Base-by-base conservation (phyloP, 1,139 yeast genomes). In the Nakaseomyces kungkrabaensis region DNA sequence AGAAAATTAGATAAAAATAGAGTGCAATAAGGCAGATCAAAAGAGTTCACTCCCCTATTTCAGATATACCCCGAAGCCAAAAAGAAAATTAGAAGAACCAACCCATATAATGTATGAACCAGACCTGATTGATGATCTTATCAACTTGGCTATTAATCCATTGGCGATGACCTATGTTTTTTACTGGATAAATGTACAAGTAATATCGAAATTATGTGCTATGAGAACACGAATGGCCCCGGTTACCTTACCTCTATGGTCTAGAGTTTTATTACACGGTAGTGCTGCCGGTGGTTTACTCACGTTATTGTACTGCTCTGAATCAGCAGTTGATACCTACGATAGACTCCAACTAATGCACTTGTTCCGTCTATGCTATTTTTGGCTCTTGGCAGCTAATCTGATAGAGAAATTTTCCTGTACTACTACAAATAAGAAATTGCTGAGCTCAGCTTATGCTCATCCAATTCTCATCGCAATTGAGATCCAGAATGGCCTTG, bases 181-280 rank as follows among this genome's bases (percentile, higher is more conserved):
- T n/a, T 41, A 27, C 34, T 29, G 44, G 44, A 29, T 41, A n/a
- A 41, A 27, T 27, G n/a, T 11, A 8, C 33, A 41, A 13, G 34
- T 41, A 5, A 27, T 41, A 13, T 27, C 34, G n/a, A 41, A 29
- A 29, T 13, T 41, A 27, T 41, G 44, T 41, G 33, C 44, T 5
- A 41, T 41, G 44, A 27, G 44, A 25, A 41, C 44, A 7, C 34
- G 44, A 8, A 41, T 41, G 44, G 34, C 44, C 1, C 34, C 44
- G 8, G 34, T 41, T 10, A 41, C 33, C 2, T 26, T 41, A n/a
- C 44, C 44, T 27, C 24, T 41, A 13, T 41, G 44, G 44, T 41
- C 44, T 7, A 41, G 44, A 11, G n/a, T 41, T 5, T 27, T 41
- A 13, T 17, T 41, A 7, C 44, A 41, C 6, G 44, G 44, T 29